These are phyloP conservation scores for Zygosaccharomyces kombuchaensis DNA, from an alignment of 805 yeast genomes.

Conservation along the genomic window DNA sequence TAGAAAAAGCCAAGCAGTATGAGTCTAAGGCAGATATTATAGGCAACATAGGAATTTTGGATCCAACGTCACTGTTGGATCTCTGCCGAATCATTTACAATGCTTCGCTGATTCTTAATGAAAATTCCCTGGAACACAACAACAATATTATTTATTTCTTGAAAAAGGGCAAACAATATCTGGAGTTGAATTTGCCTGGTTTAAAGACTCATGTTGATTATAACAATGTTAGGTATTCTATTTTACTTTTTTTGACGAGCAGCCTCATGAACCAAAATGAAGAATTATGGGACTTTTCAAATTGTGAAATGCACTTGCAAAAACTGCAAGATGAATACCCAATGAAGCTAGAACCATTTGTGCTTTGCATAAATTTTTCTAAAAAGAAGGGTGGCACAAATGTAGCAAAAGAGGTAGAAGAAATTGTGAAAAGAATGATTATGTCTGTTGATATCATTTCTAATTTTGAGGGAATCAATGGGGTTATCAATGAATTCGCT, in stretches of 20 bases:
- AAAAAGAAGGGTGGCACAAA: slow-evolving; percentile 14
- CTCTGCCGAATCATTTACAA: slow-evolving; percentile 36
- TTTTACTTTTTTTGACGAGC: slow-evolving; percentile 27
- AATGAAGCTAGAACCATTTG: slow-evolving; percentile 32
- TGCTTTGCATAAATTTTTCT: slow-evolving; percentile 25
- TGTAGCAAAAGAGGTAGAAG: slow-evolving; percentile 22
- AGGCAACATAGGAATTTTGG: slow-evolving; percentile 9
- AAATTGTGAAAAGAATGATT: slow-evolving; percentile 37
- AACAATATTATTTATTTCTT: slow-evolving; percentile 19
- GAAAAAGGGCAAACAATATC: slow-evolving; percentile 9
- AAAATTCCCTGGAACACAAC: not conserved
- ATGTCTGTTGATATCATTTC: slow-evolving; percentile 26
- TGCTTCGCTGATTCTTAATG: slow-evolving; percentile 23
- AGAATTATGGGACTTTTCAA: slow-evolving; percentile 1
- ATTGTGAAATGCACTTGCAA: slow-evolving; percentile 18
- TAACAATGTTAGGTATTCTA: slow-evolving; percentile 20
- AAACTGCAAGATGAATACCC: slow-evolving; percentile 29
- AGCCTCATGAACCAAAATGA: slow-evolving; percentile 24
- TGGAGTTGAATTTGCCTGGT: slow-evolving; percentile 13
- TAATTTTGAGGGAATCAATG: slow-evolving; percentile 24
- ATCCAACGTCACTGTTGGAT: slow-evolving; percentile 26
- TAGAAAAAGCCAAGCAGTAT: slow-evolving; percentile 36
- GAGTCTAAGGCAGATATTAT: slow-evolving; percentile 30
- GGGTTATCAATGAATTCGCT: slow-evolving; percentile 31
- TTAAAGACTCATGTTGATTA: slow-evolving; percentile 18